phyloP scores from a whole-genome alignment of 2,329 filamentous ascomycete genomes.

The Colletotrichum liaoningense region DNA sequence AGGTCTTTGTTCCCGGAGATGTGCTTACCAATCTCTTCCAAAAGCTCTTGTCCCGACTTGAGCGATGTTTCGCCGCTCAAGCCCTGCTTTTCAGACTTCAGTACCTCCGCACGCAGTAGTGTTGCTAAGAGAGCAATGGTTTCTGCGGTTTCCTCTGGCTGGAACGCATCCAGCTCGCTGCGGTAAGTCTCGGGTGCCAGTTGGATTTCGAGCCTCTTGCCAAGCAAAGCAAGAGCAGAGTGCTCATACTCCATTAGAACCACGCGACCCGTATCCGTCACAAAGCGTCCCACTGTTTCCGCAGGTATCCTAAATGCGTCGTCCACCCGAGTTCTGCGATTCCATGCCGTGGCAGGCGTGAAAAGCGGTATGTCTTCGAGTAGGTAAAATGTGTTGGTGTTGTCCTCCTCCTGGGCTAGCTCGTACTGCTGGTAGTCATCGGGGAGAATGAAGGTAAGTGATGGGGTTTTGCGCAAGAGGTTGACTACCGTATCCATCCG shows the following conservation, averaged over 20 bases:
- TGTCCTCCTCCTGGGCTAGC: conserved; percentile 86
- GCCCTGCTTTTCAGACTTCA: conserved; percentile 45
- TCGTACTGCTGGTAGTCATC: conserved; percentile 78
- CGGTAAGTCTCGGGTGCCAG: conserved; percentile 66
- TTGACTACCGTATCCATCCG: conserved; percentile 65
- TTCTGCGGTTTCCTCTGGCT: conserved; percentile 75
- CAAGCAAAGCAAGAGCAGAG: conserved; percentile 83
- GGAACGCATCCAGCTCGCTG: conserved; percentile 63
- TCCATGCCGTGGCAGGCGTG: conserved; percentile 56
- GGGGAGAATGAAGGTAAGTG: conserved; percentile 83
- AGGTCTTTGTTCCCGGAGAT: conserved; percentile 76
- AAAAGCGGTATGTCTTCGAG: conserved; percentile 74
- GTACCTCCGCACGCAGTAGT: conserved; percentile 67
- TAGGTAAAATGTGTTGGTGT: conserved; percentile 81
- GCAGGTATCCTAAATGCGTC: conserved; percentile 71
- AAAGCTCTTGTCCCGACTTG: conserved; percentile 57
- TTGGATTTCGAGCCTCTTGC: conserved; percentile 78
- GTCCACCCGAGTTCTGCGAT: conserved; percentile 55
- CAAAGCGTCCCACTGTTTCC: conserved; percentile 76
- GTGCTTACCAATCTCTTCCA: conserved; percentile 67
- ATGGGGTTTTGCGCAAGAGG: conserved; percentile 76
- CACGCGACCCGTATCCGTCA: conserved; percentile 81
- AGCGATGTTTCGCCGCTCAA: conserved; percentile 35
- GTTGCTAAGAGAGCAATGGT: conserved; percentile 80
- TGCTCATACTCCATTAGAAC: conserved; percentile 83